Evolutionary conservation across 2,329 filamentous ascomycete genomes (phyloP).

Genomic region (Chaetomiaceae sp.): DNA sequence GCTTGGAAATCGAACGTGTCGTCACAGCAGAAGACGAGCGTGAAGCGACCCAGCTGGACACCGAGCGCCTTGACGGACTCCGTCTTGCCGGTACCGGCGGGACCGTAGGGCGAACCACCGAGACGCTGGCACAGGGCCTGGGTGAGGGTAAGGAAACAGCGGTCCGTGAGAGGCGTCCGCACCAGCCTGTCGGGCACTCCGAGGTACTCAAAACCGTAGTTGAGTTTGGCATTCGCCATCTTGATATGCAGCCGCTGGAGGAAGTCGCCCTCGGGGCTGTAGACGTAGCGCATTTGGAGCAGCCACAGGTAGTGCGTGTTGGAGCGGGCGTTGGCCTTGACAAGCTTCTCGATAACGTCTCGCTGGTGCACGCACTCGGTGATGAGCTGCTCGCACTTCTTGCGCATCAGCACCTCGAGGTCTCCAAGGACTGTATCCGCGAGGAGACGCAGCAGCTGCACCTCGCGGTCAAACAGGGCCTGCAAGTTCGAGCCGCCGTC

Average conservation of each 20-base stretch:
- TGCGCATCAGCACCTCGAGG: constrained; percentile 77
- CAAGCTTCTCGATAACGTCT: constrained; percentile 84
- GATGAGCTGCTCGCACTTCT: constrained; percentile 98
- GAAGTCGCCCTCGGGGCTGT: constrained; percentile 74
- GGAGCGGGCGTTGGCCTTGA: constrained; percentile 67
- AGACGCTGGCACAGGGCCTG: constrained; percentile 93
- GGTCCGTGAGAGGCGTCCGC: constrained; percentile 91
- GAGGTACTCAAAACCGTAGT: constrained; percentile 97
- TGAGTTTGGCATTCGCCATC: constrained; percentile 94
- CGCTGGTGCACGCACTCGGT: constrained; percentile 98
- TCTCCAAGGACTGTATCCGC: constrained; percentile 88
- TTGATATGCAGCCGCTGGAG: constrained; percentile 80
- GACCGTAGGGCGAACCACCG: constrained; percentile 94
- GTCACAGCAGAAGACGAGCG: constrained; percentile 98
- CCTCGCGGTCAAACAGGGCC: constrained; percentile 72
- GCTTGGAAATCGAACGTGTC: constrained; percentile 99
- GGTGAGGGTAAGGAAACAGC: constrained; percentile 96
- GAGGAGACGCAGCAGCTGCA: constrained; percentile 78
- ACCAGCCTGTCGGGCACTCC: constrained; percentile 95
- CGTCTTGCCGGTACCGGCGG: constrained; percentile 96
- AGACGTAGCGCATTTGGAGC: constrained; percentile 94
- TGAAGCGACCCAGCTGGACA: constrained; percentile 94
- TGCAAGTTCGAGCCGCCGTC: constrained; percentile 67
- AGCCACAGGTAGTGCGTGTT: constrained; percentile 88
- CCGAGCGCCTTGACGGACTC: constrained; percentile 98